Conservation (phyloP, 1,284 basidiomycete genomes). For the Cutaneotrichosporon cutaneum region DNA sequence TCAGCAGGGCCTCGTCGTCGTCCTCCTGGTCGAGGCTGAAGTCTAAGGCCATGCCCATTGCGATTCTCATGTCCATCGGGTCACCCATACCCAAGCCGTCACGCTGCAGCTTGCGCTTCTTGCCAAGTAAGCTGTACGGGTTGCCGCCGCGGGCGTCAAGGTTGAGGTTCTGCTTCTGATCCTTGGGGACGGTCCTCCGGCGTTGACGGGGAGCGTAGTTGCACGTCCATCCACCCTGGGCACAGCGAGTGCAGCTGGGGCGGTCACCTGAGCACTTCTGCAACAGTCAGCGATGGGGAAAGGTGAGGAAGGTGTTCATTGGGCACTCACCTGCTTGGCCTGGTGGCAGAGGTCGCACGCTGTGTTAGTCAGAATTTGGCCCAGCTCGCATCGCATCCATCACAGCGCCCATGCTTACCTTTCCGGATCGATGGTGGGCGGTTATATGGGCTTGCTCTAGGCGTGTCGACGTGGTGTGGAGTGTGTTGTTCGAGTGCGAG, state of each 20-base stretch:
- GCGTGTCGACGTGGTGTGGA: conserved; percentile 15
- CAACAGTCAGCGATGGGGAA: conserved; percentile 8
- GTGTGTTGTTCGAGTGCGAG: conserved; percentile 32
- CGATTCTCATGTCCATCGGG: conserved; percentile 47
- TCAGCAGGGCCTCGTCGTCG: conserved; percentile 46
- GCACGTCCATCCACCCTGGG: conserved; percentile 49
- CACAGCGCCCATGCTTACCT: conserved; percentile 26
- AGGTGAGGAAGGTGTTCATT: neutral
- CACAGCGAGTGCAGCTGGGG: conserved; percentile 49
- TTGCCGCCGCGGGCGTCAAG: conserved; percentile 20
- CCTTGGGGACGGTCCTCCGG: conserved; percentile 49
- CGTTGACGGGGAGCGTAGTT: conserved; percentile 51
- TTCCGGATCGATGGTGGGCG: conserved; percentile 50
- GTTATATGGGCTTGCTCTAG: conserved; percentile 20
- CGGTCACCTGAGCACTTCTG: conserved; percentile 52
- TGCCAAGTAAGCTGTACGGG: conserved; percentile 19
- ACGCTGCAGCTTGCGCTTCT: conserved; percentile 47
- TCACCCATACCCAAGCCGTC: conserved; percentile 33
- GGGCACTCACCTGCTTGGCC: conserved; percentile 44
- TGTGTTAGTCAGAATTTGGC: conserved; percentile 16
- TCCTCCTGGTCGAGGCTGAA: conserved; percentile 45
- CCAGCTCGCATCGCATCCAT: neutral
- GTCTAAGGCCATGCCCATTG: conserved; percentile 51
- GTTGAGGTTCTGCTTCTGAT: conserved; percentile 34
- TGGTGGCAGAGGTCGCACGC: conserved; percentile 52